phyloP scores from a whole-genome alignment of 2,329 filamentous ascomycete species.

The Aspergillus sp. region DNA sequence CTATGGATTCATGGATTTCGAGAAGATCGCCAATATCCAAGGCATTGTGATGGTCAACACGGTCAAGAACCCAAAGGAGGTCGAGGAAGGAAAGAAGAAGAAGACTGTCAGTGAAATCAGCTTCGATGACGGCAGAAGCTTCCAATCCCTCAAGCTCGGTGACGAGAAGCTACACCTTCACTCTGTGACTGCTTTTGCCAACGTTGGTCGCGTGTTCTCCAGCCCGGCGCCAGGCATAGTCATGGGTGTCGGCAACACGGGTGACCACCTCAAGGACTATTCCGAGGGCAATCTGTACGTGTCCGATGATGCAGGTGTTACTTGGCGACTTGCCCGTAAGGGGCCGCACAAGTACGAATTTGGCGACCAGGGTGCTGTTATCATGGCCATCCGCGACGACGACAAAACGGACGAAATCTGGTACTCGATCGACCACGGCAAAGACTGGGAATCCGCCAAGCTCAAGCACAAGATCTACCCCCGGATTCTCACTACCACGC shows the following conservation, averaged over 20 bases:
- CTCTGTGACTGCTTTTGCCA: slow-evolving; percentile 78
- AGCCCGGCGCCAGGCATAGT: slow-evolving; percentile 88
- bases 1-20: slow-evolving; percentile 79
- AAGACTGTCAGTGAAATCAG: slow-evolving; percentile 71
- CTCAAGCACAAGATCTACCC: slow-evolving; percentile 67
- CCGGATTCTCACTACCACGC: slow-evolving; percentile 72
- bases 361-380: slow-evolving; percentile 82
- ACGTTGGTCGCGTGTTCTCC: slow-evolving; percentile 81
- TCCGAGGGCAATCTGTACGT: slow-evolving; percentile 73
- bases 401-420: slow-evolving; percentile 53
- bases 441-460: slow-evolving; percentile 67
- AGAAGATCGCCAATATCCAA: slow-evolving; percentile 85
- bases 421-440: slow-evolving; percentile 87
- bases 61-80: slow-evolving; percentile 77
- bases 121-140: slow-evolving; percentile 90
- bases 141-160: slow-evolving; percentile 63
- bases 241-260: slow-evolving; percentile 90
- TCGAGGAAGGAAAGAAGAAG: slow-evolving; percentile 59
- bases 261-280: slow-evolving; percentile 64
- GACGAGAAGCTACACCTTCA: slow-evolving; percentile 73
- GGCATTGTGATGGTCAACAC: slow-evolving; percentile 86
- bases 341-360: slow-evolving; percentile 95
- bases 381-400: slow-evolving; percentile 72
- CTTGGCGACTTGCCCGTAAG: slow-evolving; percentile 66
- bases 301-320: slow-evolving; percentile 83